These are phyloP conservation scores for Cutaneotrichosporon daszewskae DNA, from an alignment of 1,284 basidiomycete species.

Conservation along the genomic window DNA sequence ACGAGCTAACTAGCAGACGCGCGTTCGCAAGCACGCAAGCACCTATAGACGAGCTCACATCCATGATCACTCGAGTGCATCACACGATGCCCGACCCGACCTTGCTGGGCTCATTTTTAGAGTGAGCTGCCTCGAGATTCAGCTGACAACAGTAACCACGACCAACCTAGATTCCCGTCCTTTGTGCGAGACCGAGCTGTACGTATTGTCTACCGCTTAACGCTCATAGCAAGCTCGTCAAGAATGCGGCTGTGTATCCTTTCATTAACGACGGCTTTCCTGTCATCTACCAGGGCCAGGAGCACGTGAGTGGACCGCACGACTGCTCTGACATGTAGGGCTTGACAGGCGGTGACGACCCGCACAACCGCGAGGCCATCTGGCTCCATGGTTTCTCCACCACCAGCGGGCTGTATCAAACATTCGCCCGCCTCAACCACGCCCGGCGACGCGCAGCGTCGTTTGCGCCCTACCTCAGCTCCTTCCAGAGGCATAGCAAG, in stretches of 20 bases:
- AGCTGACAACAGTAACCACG: constrained; percentile 43
- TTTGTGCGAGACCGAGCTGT: constrained; percentile 32
- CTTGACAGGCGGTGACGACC: constrained; percentile 50
- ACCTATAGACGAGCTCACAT: constrained; percentile 33
- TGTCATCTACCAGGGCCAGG: constrained; percentile 57
- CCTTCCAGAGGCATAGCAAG: constrained; percentile 51
- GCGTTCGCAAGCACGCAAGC: constrained; percentile 29
- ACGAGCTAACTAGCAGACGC: constrained; percentile 21
- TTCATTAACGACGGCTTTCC: constrained; percentile 54
- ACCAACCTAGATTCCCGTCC: constrained; percentile 47
- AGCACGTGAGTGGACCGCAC: constrained; percentile 38
- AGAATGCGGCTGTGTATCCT: constrained; percentile 50
- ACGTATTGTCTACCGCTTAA: constrained; percentile 9
- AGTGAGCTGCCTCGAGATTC: constrained; percentile 30
- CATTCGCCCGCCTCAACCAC: constrained; percentile 57
- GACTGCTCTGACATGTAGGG: constrained; percentile 41
- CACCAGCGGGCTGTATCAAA: constrained; percentile 51
- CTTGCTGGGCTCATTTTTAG: constrained; percentile 48
- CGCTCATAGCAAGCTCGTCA: too few species aligned
- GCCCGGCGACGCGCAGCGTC: constrained; percentile 58
- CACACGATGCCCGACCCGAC: constrained; percentile 41
- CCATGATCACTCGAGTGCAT: constrained; percentile 37
- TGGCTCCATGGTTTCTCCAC: constrained; percentile 50
- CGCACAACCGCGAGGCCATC: constrained; percentile 45
- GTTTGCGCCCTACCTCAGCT: constrained; percentile 54